Conservation (phyloP, 2,329 filamentous ascomycete species). For the Fusarium marasasianum region DNA sequence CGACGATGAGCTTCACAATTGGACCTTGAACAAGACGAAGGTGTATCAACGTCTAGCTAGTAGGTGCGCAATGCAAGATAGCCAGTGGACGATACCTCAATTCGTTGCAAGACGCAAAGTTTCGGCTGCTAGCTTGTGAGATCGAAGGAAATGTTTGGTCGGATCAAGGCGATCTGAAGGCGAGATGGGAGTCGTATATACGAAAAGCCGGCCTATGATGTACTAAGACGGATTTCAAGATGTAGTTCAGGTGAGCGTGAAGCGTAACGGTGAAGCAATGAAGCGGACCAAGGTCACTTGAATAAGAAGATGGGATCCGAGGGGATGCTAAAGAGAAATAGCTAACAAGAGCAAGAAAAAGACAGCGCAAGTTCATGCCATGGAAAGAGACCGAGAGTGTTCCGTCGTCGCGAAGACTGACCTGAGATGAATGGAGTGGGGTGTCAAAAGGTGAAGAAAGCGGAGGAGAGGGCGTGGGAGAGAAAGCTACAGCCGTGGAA, state of each 20-base stretch:
- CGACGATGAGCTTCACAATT: conserved; percentile 17
- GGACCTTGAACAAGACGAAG: conserved; percentile 7
- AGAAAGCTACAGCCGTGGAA: background rate
- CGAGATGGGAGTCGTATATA: conserved; percentile 37
- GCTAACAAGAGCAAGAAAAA: conserved; percentile 9
- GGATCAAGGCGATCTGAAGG: conserved; percentile 16
- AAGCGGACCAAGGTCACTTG: conserved; percentile 10
- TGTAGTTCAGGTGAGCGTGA: conserved; percentile 16
- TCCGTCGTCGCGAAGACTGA: conserved; percentile 34
- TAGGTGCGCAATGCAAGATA: conserved; percentile 16
- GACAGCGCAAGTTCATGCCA: conserved; percentile 28
- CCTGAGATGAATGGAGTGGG: conserved; percentile 30
- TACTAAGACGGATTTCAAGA: background rate
- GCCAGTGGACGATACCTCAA: conserved; percentile 9
- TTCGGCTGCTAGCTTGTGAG: conserved; percentile 16
- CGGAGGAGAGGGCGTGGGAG: conserved; percentile 20
- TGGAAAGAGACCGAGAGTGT: conserved; percentile 39
- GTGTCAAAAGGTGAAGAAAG: conserved; percentile 20
- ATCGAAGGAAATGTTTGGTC: conserved; percentile 20
- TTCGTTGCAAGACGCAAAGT: conserved; percentile 1
- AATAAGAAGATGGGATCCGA: background rate
- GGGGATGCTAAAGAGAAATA: conserved; percentile 18
- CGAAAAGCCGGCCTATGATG: conserved; percentile 25
- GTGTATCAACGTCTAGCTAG: conserved; percentile 4
- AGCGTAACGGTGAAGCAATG: conserved; percentile 14